Conservation (phyloP, 2,329 filamentous ascomycete species). For the Sporothrix pallida region DNA sequence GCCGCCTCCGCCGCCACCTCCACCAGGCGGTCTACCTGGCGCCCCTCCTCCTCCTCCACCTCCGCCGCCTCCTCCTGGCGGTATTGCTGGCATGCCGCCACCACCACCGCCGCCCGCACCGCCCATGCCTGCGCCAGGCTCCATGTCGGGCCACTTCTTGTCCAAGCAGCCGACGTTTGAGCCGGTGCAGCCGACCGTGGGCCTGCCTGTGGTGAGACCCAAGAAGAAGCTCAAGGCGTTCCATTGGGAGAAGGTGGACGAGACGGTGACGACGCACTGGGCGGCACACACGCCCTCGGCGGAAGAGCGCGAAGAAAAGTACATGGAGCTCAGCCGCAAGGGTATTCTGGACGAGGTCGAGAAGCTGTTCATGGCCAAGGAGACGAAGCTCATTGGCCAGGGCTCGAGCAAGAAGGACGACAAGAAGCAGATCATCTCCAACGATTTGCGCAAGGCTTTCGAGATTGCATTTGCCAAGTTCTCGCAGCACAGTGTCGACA, state of each 20-base stretch:
- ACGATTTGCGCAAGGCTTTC: slow-evolving; percentile 85
- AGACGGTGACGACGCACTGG: slow-evolving; percentile 91
- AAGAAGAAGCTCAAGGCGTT: slow-evolving; percentile 99
- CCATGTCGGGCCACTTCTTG: slow-evolving; percentile 78
- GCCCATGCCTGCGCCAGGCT: slow-evolving; percentile 62
- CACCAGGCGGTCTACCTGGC: slow-evolving; percentile 46
- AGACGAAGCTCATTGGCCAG: slow-evolving; percentile 84
- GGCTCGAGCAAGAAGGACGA: slow-evolving; percentile 79
- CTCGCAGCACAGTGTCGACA: slow-evolving; percentile 81
- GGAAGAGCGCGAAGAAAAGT: slow-evolving; percentile 92
- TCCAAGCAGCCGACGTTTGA: slow-evolving; percentile 64
- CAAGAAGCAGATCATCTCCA: slow-evolving; percentile 96
- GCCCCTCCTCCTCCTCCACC: slow-evolving; percentile 45
- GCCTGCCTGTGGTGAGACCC: slow-evolving; percentile 80
- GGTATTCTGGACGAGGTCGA: slow-evolving; percentile 98
- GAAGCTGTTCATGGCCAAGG: slow-evolving; percentile 95
- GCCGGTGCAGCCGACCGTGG: slow-evolving; percentile 57
- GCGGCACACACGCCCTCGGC: slow-evolving; percentile 83
- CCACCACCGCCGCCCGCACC: slow-evolving; percentile 48
- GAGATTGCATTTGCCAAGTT: slow-evolving; percentile 95
- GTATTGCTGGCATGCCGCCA: slow-evolving; percentile 42
- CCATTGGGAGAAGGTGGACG: slow-evolving; percentile 98
- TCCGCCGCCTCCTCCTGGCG: slow-evolving; percentile 49
- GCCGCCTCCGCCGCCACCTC: slow-evolving; percentile 47
- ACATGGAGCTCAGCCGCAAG: slow-evolving; percentile 88